These are phyloP conservation scores for Hsuehochloa calcarea DNA, from an alignment of 176 grass and related monocot genomes.

Conservation along the genomic window DNA sequence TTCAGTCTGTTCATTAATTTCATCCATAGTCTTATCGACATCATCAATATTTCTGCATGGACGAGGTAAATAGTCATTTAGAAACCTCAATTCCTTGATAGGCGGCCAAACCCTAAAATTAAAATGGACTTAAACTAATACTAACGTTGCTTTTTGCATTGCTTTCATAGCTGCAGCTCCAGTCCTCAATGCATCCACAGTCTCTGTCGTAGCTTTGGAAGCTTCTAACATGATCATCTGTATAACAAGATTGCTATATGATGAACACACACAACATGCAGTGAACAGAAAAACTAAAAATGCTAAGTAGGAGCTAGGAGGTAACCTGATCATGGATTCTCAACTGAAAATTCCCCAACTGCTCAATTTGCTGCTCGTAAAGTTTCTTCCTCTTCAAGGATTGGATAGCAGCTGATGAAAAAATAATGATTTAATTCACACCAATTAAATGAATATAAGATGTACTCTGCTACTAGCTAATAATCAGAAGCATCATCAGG, in stretches of 20 bases:
- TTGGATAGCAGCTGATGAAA: slow-evolving; percentile 58
- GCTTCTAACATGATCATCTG: slow-evolving; percentile 83
- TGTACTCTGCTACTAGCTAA: background rate
- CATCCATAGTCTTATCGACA: slow-evolving; percentile 85
- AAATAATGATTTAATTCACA: background rate
- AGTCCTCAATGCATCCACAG: slow-evolving; percentile 78
- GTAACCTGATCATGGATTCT: slow-evolving; percentile 81
- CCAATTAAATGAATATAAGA: background rate
- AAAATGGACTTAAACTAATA: slow-evolving; percentile 1
- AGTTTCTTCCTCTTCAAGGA: slow-evolving; percentile 82
- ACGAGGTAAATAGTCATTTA: slow-evolving; percentile 3
- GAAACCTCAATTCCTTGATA: background rate
- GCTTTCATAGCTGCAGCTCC: slow-evolving; percentile 83
- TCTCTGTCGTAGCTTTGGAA: slow-evolving; percentile 79
- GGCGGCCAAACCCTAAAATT: background rate
- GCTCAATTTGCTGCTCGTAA: slow-evolving; percentile 79
- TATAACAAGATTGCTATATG: background rate
- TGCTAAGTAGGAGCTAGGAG: background rate
- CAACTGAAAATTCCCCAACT: slow-evolving; percentile 82
- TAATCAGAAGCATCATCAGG: background rate
- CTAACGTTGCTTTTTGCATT: slow-evolving; percentile 83
- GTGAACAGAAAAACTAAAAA: background rate
- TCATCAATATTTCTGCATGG: slow-evolving; percentile 76
- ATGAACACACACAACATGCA: background rate
- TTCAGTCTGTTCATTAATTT: slow-evolving; percentile 87